Evolutionary conservation across 257 asterid genomes (phyloP).

Genomic region (Oldenlandia corymbosa): DNA sequence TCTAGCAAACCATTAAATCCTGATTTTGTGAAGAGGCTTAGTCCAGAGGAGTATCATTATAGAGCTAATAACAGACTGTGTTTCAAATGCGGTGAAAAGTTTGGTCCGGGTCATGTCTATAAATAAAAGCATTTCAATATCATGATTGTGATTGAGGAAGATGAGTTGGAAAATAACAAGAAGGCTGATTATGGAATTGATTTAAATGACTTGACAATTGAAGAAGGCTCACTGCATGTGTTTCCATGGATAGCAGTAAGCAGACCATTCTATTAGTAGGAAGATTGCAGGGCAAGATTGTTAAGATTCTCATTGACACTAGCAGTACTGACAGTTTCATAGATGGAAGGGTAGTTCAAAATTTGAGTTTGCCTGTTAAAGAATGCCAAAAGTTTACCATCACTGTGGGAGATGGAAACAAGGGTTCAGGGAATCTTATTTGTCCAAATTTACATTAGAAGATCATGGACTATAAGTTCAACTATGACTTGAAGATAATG

Average conservation of each 20-base stretch:
- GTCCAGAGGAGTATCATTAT: neutral
- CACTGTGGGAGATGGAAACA: neutral
- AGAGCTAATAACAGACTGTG: neutral
- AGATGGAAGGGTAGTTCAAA: neutral
- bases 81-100: neutral
- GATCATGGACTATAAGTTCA: neutral
- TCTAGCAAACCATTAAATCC: too few relatives aligned
- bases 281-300: neutral
- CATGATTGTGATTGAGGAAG: neutral
- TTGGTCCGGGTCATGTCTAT: neutral
- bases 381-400: neutral
- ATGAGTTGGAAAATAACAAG: neutral
- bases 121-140: neutral
- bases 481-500: neutral
- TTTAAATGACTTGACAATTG: too few relatives aligned
- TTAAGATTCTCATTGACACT: neutral
- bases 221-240: too few relatives aligned
- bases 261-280: neutral
- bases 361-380: neutral
- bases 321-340: neutral
- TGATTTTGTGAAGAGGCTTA: neutral
- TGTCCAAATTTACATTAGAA: neutral
- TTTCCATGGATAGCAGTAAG: neutral
- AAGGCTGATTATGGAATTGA: too few relatives aligned
- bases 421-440: too few relatives aligned